phyloP scores from a whole-genome alignment of 225 moss, liverwort and hornwort genomes.

The Bryum argenteum region DNA sequence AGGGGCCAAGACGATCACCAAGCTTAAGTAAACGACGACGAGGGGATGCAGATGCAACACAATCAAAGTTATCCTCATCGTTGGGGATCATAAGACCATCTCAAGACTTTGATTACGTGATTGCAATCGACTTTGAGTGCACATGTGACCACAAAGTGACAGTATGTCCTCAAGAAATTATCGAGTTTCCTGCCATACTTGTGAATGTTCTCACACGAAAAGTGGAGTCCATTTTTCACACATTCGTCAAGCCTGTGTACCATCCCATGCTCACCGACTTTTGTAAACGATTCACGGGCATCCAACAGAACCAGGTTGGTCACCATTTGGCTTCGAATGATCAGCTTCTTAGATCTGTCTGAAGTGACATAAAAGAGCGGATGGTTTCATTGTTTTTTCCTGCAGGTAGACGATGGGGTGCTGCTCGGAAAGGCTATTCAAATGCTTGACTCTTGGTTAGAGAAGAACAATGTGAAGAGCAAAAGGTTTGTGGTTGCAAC shows the following conservation, averaged over 20 bases:
- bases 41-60: conserved; percentile 19
- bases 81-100: conserved; percentile 24
- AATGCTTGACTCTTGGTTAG: conserved; percentile 53
- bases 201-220: conserved; percentile 39
- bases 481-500: conserved; percentile 49
- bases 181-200: conserved; percentile 49
- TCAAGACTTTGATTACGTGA: conserved; percentile 46
- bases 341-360: neutral
- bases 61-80: conserved; percentile 33
- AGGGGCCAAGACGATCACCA: neutral
- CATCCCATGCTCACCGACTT: conserved; percentile 54
- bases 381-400: conserved; percentile 6
- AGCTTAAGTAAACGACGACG: neutral
- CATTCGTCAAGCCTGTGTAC: conserved; percentile 49
- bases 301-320: conserved; percentile 44
- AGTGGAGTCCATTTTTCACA: conserved; percentile 43
- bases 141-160: conserved; percentile 33
- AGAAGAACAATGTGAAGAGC: conserved; percentile 44
- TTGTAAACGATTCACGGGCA: conserved; percentile 34
- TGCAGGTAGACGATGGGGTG: conserved; percentile 48
- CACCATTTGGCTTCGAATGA: neutral
- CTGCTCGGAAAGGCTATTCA: conserved; percentile 43
- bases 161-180: conserved; percentile 41
- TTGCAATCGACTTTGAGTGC: conserved; percentile 54
- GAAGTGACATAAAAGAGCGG: conserved; percentile 1